Evolutionary conservation across 2,329 filamentous ascomycete genomes (phyloP).

Genomic region (Blastomyces silverae): DNA sequence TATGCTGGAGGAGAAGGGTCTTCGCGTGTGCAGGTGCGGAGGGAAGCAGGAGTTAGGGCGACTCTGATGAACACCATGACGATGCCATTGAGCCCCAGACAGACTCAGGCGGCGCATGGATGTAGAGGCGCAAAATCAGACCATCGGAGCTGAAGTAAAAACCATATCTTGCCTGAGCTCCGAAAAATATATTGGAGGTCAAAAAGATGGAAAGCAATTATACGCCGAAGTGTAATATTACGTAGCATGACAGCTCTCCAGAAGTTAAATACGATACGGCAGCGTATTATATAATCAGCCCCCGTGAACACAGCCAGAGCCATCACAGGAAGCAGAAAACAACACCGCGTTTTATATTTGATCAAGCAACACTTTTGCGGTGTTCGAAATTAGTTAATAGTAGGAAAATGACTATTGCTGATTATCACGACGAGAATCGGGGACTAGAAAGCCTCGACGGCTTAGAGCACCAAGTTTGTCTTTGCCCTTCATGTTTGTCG

Average conservation of each 20-base stretch:
- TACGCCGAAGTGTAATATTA: slow-evolving; percentile 11
- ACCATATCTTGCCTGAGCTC: slow-evolving; percentile 18
- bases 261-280: not conserved
- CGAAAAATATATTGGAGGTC: not conserved
- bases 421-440: slow-evolving; percentile 8
- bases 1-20: slow-evolving; percentile 30
- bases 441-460: slow-evolving; percentile 20
- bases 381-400: not conserved
- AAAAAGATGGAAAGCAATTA: slow-evolving; percentile 18
- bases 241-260: not conserved
- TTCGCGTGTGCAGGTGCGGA: slow-evolving; percentile 20
- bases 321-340: too few species aligned
- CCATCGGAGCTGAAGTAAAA: slow-evolving; percentile 26
- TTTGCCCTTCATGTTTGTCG: not conserved
- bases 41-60: slow-evolving; percentile 25
- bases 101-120: slow-evolving; percentile 42
- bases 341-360: too few species aligned
- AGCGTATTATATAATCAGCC: slow-evolving; percentile 6
- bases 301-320: not conserved
- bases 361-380: not conserved
- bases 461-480: slow-evolving; percentile 29
- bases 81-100: slow-evolving; percentile 41
- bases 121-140: slow-evolving; percentile 26
- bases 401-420: not conserved
- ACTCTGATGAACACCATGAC: slow-evolving; percentile 35